These are phyloP conservation scores for Aspergillus amoenus DNA, from an alignment of 2,329 filamentous ascomycete genomes.

Conservation along the genomic window DNA sequence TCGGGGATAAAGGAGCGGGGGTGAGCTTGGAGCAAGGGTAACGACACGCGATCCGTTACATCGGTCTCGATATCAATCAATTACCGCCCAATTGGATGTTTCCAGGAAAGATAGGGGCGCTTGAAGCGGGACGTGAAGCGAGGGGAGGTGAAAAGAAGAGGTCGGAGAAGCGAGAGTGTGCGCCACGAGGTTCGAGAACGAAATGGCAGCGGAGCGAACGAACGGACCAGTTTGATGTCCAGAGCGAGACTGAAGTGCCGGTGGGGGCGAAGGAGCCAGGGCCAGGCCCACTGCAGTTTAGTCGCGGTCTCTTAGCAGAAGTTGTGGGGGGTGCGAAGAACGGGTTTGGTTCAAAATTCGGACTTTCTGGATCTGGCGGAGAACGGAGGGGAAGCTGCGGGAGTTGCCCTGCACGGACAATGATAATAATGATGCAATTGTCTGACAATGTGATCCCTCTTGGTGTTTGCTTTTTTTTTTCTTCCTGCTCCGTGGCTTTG, in stretches of 20 bases:
- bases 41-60: constrained; percentile 25
- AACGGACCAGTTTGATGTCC: constrained; percentile 5
- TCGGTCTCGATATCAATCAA: constrained; percentile 21
- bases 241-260: constrained; percentile 8
- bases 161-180: constrained; percentile 4
- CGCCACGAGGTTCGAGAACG: constrained; percentile 4
- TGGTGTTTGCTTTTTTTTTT: constrained; percentile 8
- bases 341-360: constrained; percentile 6
- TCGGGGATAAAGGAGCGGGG: constrained; percentile 15
- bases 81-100: constrained; percentile 14
- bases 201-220: constrained; percentile 8
- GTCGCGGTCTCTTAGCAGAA: constrained; percentile 3
- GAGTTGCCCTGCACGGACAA: neutral
- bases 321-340: constrained; percentile 5
- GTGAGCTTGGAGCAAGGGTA: constrained; percentile 22
- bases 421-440: constrained; percentile 10
- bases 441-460: neutral
- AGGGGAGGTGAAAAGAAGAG: constrained; percentile 4
- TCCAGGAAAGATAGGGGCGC: constrained; percentile 3
- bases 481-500: neutral
- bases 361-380: neutral
- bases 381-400: neutral
- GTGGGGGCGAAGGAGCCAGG: constrained; percentile 6
- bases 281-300: constrained; percentile 13
- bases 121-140: neutral